These are phyloP conservation scores for Helicocarpus griseus DNA, from an alignment of 2,329 filamentous ascomycete genomes.

Conservation along the genomic window DNA sequence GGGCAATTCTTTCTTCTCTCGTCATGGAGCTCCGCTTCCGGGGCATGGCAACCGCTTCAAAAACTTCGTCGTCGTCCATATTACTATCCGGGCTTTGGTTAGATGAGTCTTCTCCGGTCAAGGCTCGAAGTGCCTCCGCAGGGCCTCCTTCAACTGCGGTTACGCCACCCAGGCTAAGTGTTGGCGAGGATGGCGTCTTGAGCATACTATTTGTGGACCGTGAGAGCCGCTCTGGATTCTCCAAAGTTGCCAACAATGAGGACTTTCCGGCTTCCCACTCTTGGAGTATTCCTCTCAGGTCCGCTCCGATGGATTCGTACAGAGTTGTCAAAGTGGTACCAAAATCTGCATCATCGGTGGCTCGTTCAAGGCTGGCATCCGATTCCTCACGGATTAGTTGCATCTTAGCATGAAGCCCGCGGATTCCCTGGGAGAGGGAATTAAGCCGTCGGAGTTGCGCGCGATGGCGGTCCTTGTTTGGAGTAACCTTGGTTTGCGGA, in stretches of 20 bases:
- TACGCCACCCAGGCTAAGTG: slow-evolving; percentile 35
- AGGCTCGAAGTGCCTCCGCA: slow-evolving; percentile 62
- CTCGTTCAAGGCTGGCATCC: slow-evolving; percentile 64
- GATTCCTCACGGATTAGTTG: slow-evolving; percentile 86
- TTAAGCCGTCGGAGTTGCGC: slow-evolving; percentile 82
- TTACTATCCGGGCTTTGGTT: slow-evolving; percentile 21
- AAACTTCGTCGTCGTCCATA: slow-evolving; percentile 62
- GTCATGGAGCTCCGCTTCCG: slow-evolving; percentile 61
- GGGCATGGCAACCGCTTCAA: slow-evolving; percentile 78
- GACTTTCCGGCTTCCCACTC: slow-evolving; percentile 83
- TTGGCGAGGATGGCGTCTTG: slow-evolving; percentile 34
- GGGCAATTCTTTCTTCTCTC: slow-evolving; percentile 75
- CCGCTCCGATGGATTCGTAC: slow-evolving; percentile 87
- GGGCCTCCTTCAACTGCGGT: slow-evolving; percentile 46
- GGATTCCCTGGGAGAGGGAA: slow-evolving; percentile 79
- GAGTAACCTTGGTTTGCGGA: slow-evolving; percentile 22
- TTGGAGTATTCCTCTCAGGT: slow-evolving; percentile 68
- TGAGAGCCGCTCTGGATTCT: slow-evolving; percentile 52
- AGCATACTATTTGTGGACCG: slow-evolving; percentile 36
- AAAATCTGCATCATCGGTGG: slow-evolving; percentile 58
- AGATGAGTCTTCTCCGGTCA: slow-evolving; percentile 58
- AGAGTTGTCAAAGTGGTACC: slow-evolving; percentile 72
- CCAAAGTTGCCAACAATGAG: slow-evolving; percentile 71
- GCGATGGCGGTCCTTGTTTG: slow-evolving; percentile 73
- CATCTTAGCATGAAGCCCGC: slow-evolving; percentile 87